Evolutionary conservation across 768 basidiomycete species (phyloP).

Genomic region (Postia placenta): DNA sequence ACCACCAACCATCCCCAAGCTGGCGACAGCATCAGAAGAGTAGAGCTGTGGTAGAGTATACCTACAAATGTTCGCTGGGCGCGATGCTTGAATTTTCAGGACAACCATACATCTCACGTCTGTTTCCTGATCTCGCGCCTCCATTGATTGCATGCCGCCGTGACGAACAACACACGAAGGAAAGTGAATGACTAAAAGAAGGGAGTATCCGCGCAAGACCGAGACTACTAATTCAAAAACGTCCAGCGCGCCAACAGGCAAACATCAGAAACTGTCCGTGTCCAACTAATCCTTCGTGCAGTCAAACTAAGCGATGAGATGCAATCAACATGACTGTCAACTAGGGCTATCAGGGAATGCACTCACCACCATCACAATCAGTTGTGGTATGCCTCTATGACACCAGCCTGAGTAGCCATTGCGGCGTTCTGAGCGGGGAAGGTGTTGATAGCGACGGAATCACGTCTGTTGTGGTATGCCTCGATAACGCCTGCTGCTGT

Average conservation of each 20-base stretch:
- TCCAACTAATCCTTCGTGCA: too few relatives aligned
- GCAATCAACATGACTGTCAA: too few relatives aligned
- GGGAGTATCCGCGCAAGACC: background rate
- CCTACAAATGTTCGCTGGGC: too few relatives aligned
- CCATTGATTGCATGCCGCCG: background rate
- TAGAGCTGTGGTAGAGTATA: background rate
- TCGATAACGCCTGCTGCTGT: slow-evolving; percentile 12
- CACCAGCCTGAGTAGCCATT: slow-evolving; percentile 10
- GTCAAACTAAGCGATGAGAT: too few relatives aligned
- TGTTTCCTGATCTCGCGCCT: background rate
- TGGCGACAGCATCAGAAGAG: slow-evolving; percentile 25
- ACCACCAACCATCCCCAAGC: slow-evolving; percentile 36
- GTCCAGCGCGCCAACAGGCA: background rate
- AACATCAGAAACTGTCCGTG: too few relatives aligned
- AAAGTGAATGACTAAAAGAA: background rate
- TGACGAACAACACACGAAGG: background rate
- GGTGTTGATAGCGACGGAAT: slow-evolving; percentile 15
- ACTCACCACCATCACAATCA: background rate
- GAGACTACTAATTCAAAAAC: background rate
- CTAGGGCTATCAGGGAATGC: too few relatives aligned
- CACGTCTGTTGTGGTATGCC: slow-evolving; percentile 13
- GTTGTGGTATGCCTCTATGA: slow-evolving; percentile 12
- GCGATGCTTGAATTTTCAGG: too few relatives aligned
- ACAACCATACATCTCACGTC: background rate
- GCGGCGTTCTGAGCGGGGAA: slow-evolving; percentile 21